A percentile compares a stretch with the other conserved stretches of the same genome.
Evolutionary conservation across 2,329 filamentous ascomycete genomes (phyloP).

Genomic region (Xylaria sp.): DNA sequence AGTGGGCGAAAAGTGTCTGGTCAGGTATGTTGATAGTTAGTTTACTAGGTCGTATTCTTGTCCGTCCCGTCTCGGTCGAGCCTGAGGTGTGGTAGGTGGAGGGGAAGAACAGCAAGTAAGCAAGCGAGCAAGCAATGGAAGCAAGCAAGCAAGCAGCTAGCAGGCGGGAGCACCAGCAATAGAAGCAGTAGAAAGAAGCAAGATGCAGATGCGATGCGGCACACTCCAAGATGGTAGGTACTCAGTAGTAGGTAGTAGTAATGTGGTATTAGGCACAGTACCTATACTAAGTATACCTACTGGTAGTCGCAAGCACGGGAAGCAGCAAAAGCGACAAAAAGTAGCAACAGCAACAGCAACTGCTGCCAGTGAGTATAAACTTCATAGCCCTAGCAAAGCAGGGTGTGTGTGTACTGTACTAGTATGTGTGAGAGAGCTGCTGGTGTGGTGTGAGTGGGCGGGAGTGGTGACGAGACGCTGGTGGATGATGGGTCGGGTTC

Average conservation of each 20-base stretch:
- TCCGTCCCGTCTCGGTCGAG: constrained; percentile 40
- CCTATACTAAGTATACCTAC: neutral
- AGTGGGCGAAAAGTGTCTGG: constrained; percentile 30
- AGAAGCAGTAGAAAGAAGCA: constrained; percentile 3
- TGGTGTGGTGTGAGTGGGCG: constrained; percentile 36
- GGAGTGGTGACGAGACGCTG: constrained; percentile 36
- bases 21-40: neutral
- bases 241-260: neutral
- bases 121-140: constrained; percentile 4
- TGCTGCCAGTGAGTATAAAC: constrained; percentile 5
- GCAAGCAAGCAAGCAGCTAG: constrained; percentile 2
- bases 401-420: constrained; percentile 8
- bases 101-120: constrained; percentile 26
- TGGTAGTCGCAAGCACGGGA: neutral
- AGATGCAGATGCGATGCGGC: constrained; percentile 13
- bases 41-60: constrained; percentile 30
- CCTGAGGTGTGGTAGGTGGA: constrained; percentile 38
- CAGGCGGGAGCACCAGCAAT: constrained; percentile 18
- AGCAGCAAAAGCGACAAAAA: neutral
- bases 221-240: neutral
- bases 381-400: constrained; percentile 1
- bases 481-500: constrained; percentile 34
- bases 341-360: constrained; percentile 21
- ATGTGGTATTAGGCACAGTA: neutral
- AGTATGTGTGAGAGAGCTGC: neutral